These are phyloP conservation scores for Cyberlindnera mississippiensis DNA, from an alignment of 805 yeast genomes.

Conservation along the genomic window DNA sequence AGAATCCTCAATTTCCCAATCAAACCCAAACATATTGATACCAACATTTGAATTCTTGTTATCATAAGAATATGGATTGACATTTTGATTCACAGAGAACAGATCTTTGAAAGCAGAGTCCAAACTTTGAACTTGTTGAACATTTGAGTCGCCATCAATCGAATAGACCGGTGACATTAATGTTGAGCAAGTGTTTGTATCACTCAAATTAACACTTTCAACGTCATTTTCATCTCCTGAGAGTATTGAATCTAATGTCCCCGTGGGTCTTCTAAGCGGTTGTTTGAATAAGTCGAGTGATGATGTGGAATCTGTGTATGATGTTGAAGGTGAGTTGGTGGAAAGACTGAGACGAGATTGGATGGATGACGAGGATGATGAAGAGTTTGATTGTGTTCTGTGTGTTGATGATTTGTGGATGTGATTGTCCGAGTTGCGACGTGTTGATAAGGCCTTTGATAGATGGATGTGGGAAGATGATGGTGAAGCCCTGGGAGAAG, in stretches of 20 bases:
- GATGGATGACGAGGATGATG: slow-evolving; percentile 15
- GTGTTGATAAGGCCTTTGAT: slow-evolving; percentile 14
- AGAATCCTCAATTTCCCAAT: slow-evolving; percentile 13
- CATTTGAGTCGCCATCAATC: slow-evolving; percentile 8
- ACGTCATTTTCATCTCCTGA: slow-evolving; percentile 7
- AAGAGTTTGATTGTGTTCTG: slow-evolving; percentile 1
- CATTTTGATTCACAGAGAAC: not conserved
- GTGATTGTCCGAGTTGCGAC: slow-evolving; percentile 19
- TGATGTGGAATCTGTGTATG: slow-evolving; percentile 11
- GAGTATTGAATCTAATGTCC: slow-evolving; percentile 13
- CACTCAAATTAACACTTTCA: slow-evolving; percentile 17
- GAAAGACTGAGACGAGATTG: slow-evolving; percentile 15
- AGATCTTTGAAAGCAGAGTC: slow-evolving; percentile 9
- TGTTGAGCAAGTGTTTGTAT: slow-evolving; percentile 16
- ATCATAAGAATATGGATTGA: not conserved
- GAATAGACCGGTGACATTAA: slow-evolving; percentile 20
- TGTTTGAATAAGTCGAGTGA: slow-evolving; percentile 18
- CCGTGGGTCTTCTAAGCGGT: slow-evolving; percentile 4
- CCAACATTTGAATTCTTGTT: not conserved
- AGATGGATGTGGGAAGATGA: slow-evolving; percentile 1
- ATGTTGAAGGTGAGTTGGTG: slow-evolving; percentile 12
- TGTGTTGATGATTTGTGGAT: slow-evolving; percentile 17
- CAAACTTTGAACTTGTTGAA: slow-evolving; percentile 1
- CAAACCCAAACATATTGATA: slow-evolving; percentile 9
- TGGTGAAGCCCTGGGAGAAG: slow-evolving; percentile 9